Conservation (phyloP, 2,329 filamentous ascomycete genomes). For the Pyrenophora tritici-repentis region DNA sequence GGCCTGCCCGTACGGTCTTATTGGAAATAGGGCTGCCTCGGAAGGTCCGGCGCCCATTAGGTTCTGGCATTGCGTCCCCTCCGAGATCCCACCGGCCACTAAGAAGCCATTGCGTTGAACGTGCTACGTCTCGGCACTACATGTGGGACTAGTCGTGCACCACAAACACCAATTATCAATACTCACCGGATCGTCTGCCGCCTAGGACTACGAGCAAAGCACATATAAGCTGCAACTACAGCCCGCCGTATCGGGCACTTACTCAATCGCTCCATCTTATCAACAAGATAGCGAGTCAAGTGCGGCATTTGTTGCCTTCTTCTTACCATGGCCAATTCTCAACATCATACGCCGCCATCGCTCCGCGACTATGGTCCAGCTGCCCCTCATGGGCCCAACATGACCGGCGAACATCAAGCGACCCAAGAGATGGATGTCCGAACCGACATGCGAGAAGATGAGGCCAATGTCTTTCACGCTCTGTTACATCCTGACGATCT, state of each 20-base stretch:
- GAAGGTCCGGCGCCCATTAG: slow-evolving; percentile 23
- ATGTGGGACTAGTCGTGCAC: slow-evolving; percentile 12
- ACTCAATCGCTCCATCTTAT: background rate
- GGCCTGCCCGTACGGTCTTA: background rate
- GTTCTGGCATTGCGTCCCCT: slow-evolving; percentile 13
- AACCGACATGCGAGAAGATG: slow-evolving; percentile 60
- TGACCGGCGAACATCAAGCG: slow-evolving; percentile 50
- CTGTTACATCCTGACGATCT: slow-evolving; percentile 87
- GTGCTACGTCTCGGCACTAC: slow-evolving; percentile 21
- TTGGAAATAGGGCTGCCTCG: slow-evolving; percentile 11
- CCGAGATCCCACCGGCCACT: slow-evolving; percentile 22
- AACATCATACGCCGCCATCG: slow-evolving; percentile 17
- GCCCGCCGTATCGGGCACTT: slow-evolving; percentile 3
- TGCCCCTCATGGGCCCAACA: slow-evolving; percentile 56
- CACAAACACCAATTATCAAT: background rate
- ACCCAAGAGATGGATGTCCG: slow-evolving; percentile 47
- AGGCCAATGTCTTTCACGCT: slow-evolving; percentile 71
- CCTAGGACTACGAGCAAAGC: slow-evolving; percentile 2
- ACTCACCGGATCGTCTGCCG: background rate
- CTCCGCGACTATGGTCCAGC: slow-evolving; percentile 55
- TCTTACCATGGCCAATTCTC: slow-evolving; percentile 35
- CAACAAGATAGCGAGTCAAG: background rate
- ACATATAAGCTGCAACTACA: slow-evolving; percentile 17
- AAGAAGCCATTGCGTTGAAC: slow-evolving; percentile 19
- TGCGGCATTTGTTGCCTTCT: slow-evolving; percentile 1